Conservation (phyloP, 2,329 filamentous ascomycete genomes). For the Pestalotiopsis sp. region DNA sequence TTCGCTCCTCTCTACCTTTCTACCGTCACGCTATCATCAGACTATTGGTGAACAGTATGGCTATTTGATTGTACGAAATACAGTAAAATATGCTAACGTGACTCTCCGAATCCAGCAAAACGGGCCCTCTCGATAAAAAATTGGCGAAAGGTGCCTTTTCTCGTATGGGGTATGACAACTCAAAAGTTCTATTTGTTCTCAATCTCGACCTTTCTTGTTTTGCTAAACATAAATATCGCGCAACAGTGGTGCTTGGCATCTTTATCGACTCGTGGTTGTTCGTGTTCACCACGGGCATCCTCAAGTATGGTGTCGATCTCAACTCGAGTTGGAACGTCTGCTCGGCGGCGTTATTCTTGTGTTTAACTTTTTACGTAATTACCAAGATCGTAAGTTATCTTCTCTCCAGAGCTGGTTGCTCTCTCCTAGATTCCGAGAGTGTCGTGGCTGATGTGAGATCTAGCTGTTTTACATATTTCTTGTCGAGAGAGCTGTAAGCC, state of each 20-base stretch:
- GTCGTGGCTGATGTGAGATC: background rate
- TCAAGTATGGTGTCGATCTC: conserved; percentile 61
- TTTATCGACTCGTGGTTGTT: conserved; percentile 65
- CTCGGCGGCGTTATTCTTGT: conserved; percentile 61
- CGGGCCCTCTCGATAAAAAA: conserved; percentile 38
- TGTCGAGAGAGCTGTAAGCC: conserved; percentile 63
- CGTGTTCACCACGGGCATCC: conserved; percentile 57
- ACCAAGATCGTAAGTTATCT: conserved; percentile 54
- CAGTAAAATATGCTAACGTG: conserved; percentile 2
- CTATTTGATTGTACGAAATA: background rate
- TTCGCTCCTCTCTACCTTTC: background rate
- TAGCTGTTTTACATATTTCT: conserved; percentile 67
- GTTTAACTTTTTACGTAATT: conserved; percentile 63
- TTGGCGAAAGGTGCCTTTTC: conserved; percentile 44
- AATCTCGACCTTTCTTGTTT: no score
- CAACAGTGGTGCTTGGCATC: conserved; percentile 61
- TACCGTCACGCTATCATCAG: background rate
- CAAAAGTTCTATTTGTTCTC: background rate
- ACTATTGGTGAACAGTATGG: background rate
- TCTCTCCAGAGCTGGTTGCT: background rate
- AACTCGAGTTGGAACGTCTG: conserved; percentile 55
- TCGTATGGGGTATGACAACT: conserved; percentile 43
- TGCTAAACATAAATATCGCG: background rate
- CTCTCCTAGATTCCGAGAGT: conserved; percentile 33
- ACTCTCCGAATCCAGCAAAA: conserved; percentile 33